phyloP scores from a whole-genome alignment of 495 filamentous ascomycete species.

The Neurospora sp. region DNA sequence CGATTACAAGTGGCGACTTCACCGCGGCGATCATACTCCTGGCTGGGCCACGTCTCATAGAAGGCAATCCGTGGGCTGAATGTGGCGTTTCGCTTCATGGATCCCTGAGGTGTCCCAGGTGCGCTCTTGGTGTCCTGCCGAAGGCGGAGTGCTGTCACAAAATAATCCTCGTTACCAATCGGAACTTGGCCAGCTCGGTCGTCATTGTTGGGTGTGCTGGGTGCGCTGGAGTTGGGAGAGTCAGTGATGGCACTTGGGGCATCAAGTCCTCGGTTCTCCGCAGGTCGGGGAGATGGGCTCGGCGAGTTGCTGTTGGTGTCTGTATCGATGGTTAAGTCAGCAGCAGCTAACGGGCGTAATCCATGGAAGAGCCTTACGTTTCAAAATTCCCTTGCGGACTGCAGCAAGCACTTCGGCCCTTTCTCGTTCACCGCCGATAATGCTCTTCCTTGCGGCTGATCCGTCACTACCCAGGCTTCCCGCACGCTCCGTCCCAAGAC shows the following conservation, averaged over 20 bases:
- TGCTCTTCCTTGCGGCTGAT: constrained; percentile 64
- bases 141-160: constrained; percentile 62
- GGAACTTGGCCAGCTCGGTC: constrained; percentile 54
- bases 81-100: constrained; percentile 59
- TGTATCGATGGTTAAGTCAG: constrained; percentile 4
- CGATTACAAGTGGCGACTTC: constrained; percentile 98
- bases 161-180: constrained; percentile 81
- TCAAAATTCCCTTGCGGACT: constrained; percentile 88
- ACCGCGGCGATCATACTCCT: constrained; percentile 91
- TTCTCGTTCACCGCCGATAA: constrained; percentile 83
- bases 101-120: constrained; percentile 63
- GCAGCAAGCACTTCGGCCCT: constrained; percentile 83
- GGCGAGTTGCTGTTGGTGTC: constrained; percentile 44
- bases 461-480: constrained; percentile 49
- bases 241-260: constrained; percentile 51
- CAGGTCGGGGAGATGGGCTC: constrained; percentile 52
- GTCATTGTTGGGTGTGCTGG: constrained; percentile 74
- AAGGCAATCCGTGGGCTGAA: constrained; percentile 93
- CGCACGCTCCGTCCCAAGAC: constrained; percentile 35
- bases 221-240: constrained; percentile 70
- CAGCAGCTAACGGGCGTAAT: background rate
- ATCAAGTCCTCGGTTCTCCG: constrained; percentile 43
- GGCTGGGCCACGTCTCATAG: constrained; percentile 89
- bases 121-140: constrained; percentile 61
- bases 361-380: constrained; percentile 52